Conservation (phyloP, 257 asterid genomes). For the Jacaranda mimosifolia region DNA sequence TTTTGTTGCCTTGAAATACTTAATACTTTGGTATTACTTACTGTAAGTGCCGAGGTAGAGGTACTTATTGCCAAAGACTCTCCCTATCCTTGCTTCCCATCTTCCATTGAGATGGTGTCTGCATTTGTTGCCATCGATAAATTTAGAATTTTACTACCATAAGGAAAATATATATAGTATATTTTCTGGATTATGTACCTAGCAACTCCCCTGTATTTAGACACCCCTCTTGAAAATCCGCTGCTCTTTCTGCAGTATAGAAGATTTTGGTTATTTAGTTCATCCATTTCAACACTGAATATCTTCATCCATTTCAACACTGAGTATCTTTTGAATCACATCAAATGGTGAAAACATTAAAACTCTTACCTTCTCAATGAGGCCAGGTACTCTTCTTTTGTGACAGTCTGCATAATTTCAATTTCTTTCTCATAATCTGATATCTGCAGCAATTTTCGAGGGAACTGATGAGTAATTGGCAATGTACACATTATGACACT, state of each 20-base stretch:
- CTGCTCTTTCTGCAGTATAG: constrained; percentile 55
- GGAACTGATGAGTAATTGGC: constrained; percentile 4
- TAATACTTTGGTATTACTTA: constrained; percentile 31
- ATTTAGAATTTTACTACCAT: background rate
- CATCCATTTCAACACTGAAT: constrained; percentile 19
- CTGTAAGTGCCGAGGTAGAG: constrained; percentile 61
- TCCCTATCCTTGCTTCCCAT: constrained; percentile 63
- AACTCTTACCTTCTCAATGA: constrained; percentile 51
- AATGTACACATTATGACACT: background rate
- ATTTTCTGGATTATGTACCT: constrained; percentile 39
- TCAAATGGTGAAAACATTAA: background rate
- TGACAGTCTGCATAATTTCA: constrained; percentile 50
- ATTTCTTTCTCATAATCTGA: constrained; percentile 47
- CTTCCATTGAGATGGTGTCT: constrained; percentile 61
- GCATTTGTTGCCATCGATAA: constrained; percentile 28
- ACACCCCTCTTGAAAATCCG: constrained; percentile 58
- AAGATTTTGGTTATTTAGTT: constrained; percentile 6
- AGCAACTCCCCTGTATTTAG: constrained; percentile 54
- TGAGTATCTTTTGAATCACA: background rate
- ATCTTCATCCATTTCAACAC: constrained; percentile 22
- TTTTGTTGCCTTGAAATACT: too few species aligned
- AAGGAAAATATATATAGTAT: background rate
- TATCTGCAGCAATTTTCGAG: constrained; percentile 40
- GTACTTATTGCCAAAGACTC: constrained; percentile 56
- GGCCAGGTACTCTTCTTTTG: constrained; percentile 57